Evolutionary conservation across 768 basidiomycete species (phyloP).

Genomic region (Guyanaporus albipodus): DNA sequence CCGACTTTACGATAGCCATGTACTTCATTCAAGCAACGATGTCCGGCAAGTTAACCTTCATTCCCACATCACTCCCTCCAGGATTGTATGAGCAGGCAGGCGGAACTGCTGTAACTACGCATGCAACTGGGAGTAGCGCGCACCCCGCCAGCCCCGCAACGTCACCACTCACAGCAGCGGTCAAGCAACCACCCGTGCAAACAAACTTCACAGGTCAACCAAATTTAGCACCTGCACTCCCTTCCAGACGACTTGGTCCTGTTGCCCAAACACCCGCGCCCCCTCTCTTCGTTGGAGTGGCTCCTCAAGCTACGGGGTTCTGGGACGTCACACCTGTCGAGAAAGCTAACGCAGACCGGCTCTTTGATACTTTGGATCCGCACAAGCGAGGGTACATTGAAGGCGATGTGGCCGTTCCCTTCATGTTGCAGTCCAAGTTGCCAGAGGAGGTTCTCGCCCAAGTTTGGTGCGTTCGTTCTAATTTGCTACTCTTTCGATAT

Average conservation of each 20-base stretch:
- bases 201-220: constrained; percentile 45
- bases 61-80: constrained; percentile 75
- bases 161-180: constrained; percentile 41
- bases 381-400: constrained; percentile 77
- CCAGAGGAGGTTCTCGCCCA: constrained; percentile 81
- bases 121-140: constrained; percentile 57
- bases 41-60: constrained; percentile 66
- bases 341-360: constrained; percentile 71
- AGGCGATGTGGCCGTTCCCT: constrained; percentile 92
- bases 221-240: constrained; percentile 21
- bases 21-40: constrained; percentile 93
- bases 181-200: constrained; percentile 63
- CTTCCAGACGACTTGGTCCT: constrained; percentile 20
- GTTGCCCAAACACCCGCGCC: constrained; percentile 18
- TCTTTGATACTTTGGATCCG: constrained; percentile 80
- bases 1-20: constrained; percentile 96
- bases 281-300: constrained; percentile 29
- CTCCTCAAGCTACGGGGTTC: constrained; percentile 26
- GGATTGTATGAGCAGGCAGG: constrained; percentile 82
- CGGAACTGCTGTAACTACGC: constrained; percentile 40
- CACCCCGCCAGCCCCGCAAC: constrained; percentile 56
- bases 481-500: not conserved
- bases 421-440: constrained; percentile 88
- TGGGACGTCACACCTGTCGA: constrained; percentile 88
- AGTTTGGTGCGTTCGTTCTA: constrained; percentile 65